Conservation (phyloP, 345 rosid genomes). For the Pistacia atlantica region DNA sequence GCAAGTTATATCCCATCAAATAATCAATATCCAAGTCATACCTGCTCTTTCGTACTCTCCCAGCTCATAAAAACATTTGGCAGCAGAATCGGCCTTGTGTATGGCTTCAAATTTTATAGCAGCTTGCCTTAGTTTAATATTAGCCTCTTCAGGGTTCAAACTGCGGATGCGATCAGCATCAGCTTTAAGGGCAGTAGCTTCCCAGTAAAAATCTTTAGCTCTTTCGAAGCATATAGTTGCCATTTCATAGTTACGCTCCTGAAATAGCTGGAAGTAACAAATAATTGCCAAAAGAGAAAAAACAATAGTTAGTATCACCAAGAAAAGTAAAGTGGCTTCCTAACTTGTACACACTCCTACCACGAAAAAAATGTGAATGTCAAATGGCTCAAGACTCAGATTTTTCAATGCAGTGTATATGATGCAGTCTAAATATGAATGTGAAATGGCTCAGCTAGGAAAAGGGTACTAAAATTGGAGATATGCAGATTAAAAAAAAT, state of each 20-base stretch:
- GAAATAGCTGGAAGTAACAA: conserved; percentile 41
- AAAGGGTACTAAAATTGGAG: background rate
- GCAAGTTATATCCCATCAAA: background rate
- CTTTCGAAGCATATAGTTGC: conserved; percentile 53
- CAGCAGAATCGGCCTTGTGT: conserved; percentile 48
- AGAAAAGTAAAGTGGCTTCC: no score
- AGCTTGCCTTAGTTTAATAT: conserved; percentile 40
- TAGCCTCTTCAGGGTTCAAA: conserved; percentile 40
- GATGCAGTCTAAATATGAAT: background rate
- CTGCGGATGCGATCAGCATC: conserved; percentile 39
- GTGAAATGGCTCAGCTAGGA: background rate
- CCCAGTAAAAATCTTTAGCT: conserved; percentile 44
- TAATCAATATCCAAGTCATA: background rate
- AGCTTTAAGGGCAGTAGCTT: conserved; percentile 46
- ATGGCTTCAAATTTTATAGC: conserved; percentile 49
- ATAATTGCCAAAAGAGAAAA: background rate
- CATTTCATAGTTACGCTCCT: conserved; percentile 44
- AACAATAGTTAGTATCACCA: background rate
- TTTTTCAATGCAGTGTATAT: background rate
- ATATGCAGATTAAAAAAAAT: background rate
- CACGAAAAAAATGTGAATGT: background rate
- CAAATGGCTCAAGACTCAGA: background rate
- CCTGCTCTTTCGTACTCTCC: conserved; percentile 51
- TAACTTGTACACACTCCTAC: background rate
- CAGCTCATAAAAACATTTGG: conserved; percentile 40